Evolutionary conservation across 2,329 filamentous ascomycete genomes (phyloP).

Genomic region (Simplicillium sp.): DNA sequence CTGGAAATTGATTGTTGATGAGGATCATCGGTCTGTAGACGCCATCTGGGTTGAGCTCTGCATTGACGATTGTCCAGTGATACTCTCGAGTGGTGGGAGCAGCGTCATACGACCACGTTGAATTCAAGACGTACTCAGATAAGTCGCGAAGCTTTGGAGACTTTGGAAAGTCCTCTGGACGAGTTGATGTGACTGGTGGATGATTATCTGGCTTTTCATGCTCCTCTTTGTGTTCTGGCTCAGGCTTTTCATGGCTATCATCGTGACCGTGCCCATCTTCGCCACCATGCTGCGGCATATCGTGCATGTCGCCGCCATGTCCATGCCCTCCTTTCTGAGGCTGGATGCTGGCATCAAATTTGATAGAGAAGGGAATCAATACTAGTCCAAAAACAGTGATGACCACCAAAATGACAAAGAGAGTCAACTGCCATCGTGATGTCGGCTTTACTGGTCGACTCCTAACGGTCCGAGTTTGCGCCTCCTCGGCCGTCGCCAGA

Average conservation of each 20-base stretch:
- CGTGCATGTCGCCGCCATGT: constrained; percentile 1
- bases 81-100: constrained; percentile 43
- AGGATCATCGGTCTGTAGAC: constrained; percentile 50
- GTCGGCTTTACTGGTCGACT: background rate
- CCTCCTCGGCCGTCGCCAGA: background rate
- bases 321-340: background rate
- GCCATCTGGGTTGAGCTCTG: constrained; percentile 51
- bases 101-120: constrained; percentile 44
- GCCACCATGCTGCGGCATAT: background rate
- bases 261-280: background rate
- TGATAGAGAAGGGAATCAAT: constrained; percentile 12
- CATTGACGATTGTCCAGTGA: constrained; percentile 50
- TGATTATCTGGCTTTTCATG: background rate
- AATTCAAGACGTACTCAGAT: constrained; percentile 47
- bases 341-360: constrained; percentile 2
- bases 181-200: background rate
- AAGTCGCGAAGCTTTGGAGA: constrained; percentile 18
- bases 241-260: background rate
- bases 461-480: background rate
- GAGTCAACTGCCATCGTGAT: constrained; percentile 5
- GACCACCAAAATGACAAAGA: constrained; percentile 13
- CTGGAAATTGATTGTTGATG: constrained; percentile 67
- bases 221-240: background rate
- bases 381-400: constrained; percentile 14
- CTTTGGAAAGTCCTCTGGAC: constrained; percentile 14